Base-by-base conservation (phyloP, 306 rosid species). In the Quercus berberidifolia region DNA sequence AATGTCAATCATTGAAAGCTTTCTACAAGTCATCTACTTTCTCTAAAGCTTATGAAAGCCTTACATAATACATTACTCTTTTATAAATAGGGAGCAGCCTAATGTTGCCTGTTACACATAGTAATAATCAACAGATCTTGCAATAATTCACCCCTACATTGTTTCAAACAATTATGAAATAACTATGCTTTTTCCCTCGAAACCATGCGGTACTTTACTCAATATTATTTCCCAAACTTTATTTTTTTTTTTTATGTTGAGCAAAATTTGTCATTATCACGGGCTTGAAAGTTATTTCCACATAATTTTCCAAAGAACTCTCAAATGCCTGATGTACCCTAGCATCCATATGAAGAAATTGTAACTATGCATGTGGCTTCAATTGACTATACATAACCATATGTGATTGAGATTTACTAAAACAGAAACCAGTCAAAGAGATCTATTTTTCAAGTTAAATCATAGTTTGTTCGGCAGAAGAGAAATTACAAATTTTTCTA, bases 401-500 rank as follows among this genome's bases (percentile, higher is more conserved):
- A 31, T 20, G 9, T 23, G 54, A 10, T 49, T 23, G 30, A 41
- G 31, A 70, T 26, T 65, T n/a, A 52, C 79, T 73, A 9, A 31
- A 25, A 62, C 19, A 51, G 75, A 83, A 79, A 72, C 28, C 65
- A 76, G 55, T 46, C 65, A 10, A 11, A 33, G 28, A 67, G 64
- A 70, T 65, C 33, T 19, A 19, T 52, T 73, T 41, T 26, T 15
- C 23, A 72, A 58, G 65, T 55, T 33, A 6, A 17, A 73, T 17
- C 20, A 55, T 35, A 58, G 26, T 63, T 28, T 18, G 30, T 49
- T 49, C 17, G 15, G 54, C 54, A 17, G 43, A 28, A 30, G 9
- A 63, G 38, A 28, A 19, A 28, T 63, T n/a, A 5, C 15, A 33
- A 14, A 5, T 25, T 60, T 23, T 26, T 63, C 8, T 5, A 15